Evolutionary conservation across 2,329 filamentous ascomycete genomes (phyloP), one percentile per base, ranked within the genome.

Genomic region (Diaporthe citri): DNA sequence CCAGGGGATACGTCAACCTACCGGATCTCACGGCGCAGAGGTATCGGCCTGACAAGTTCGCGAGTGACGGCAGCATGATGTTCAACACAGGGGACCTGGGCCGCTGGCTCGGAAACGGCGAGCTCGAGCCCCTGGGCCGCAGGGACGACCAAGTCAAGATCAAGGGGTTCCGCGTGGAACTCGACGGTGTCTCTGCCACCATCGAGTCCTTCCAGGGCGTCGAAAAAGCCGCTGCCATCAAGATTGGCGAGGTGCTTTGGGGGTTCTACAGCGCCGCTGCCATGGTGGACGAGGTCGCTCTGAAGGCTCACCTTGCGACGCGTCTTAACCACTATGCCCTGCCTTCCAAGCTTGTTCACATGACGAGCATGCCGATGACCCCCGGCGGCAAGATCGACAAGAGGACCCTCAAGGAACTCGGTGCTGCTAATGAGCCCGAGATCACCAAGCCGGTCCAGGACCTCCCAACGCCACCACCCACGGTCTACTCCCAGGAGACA

Each of bases 81-180:
- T 92, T 90, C 81, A 89, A 90, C 78, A 92, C 90, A 2, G 90
- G 90, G 9, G 90, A 92, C 77, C 84, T 92, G 31, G 89, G 87
- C 25, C 84, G 85, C 17, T 91, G 90, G 89, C 84, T 84, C 51
- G 79, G 83, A 2, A 86, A 90, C 77, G 90, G 90, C 15, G 86
- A 84, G 36, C 83, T 92, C 51, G 85, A 90, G 57, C 89, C 88
- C 31, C 85, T 90, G 46, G 90, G 90, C 4, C 86, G 90, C 48
- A 85, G 85, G n/a, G 90, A 92, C 77, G 90, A 91, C 75, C 90
- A 92, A 79, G 88, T 92, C 75, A 92, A 92, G 81, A 86, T 92
- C 79, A 90, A 90, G 85, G 90, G 90, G 10, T 91, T 91, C 79
- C 88, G 90, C 34, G 88, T 92, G 60, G 90, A 92, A 80, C 86